A percentile compares a stretch with the other conserved stretches of the same genome.
phyloP scores from a whole-genome alignment of 352 stramenopile genomes.

The Phytophthora pluvialis region DNA sequence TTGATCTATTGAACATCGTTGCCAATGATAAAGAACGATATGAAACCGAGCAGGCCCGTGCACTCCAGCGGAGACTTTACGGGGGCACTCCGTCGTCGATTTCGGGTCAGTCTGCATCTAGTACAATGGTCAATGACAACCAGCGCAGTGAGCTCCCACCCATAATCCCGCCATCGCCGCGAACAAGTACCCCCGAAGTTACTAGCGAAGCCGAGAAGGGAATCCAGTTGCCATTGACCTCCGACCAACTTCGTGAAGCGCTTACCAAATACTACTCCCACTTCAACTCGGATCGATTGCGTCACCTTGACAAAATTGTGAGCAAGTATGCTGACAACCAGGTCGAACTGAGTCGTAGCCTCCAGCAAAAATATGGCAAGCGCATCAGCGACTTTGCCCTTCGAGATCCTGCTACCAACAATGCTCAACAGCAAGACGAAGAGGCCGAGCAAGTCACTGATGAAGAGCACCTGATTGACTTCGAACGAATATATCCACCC shows the following conservation, averaged over 20 bases:
- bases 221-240: constrained; percentile 25
- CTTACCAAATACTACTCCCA: constrained; percentile 62
- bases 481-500: constrained; percentile 63
- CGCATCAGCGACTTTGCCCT: constrained; percentile 53
- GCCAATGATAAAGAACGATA: constrained; percentile 82
- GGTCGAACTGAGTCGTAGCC: constrained; percentile 65
- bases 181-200: constrained; percentile 14
- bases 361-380: constrained; percentile 75
- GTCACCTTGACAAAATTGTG: constrained; percentile 79
- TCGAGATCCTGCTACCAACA: constrained; percentile 2
- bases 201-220: constrained; percentile 24
- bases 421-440: constrained; percentile 12
- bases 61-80: constrained; percentile 72
- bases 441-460: constrained; percentile 17
- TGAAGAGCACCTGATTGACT: constrained; percentile 73
- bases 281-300: constrained; percentile 61
- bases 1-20: constrained; percentile 88
- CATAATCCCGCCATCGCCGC: constrained; percentile 16
- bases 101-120: constrained; percentile 24
- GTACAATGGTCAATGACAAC: constrained; percentile 25
- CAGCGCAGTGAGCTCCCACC: constrained; percentile 29
- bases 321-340: constrained; percentile 71
- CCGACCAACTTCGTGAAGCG: constrained; percentile 45
- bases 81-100: constrained; percentile 26
- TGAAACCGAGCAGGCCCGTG: constrained; percentile 66